Evolutionary conservation across 2,329 filamentous ascomycete species (phyloP).

Genomic region (Monosporascus sp.): DNA sequence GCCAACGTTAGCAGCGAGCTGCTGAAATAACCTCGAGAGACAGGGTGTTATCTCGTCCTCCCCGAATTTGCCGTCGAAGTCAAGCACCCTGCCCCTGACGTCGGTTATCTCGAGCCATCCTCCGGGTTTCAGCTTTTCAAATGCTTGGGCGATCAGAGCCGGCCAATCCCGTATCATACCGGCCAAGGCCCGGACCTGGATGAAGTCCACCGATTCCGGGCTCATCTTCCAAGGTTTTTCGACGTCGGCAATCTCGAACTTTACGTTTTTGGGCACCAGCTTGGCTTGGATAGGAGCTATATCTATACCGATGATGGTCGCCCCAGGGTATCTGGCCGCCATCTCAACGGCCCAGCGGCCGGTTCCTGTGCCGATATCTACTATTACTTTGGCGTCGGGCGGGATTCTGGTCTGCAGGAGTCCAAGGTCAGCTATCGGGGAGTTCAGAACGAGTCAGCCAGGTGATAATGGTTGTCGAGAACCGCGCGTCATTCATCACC

Average conservation of each 20-base stretch:
- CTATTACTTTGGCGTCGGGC: constrained; percentile 24
- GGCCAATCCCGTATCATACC: constrained; percentile 41
- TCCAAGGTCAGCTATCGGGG: not conserved
- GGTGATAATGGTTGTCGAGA: not conserved
- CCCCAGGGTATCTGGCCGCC: constrained; percentile 34
- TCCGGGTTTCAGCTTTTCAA: constrained; percentile 36
- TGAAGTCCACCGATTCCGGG: constrained; percentile 31
- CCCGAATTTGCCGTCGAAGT: constrained; percentile 30
- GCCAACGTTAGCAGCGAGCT: constrained; percentile 22
- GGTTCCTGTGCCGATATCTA: constrained; percentile 39
- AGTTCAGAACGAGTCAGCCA: not conserved
- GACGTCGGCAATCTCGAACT: constrained; percentile 54
- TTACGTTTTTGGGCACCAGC: constrained; percentile 53
- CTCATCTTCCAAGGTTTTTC: constrained; percentile 39
- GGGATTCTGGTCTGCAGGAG: constrained; percentile 18
- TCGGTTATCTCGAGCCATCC: constrained; percentile 42
- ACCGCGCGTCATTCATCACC: too few species aligned
- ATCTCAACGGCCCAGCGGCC: constrained; percentile 41
- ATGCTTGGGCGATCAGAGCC: constrained; percentile 30
- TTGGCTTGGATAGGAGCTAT: constrained; percentile 36
- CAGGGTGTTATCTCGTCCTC: constrained; percentile 29
- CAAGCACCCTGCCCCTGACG: constrained; percentile 34
- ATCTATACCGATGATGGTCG: constrained; percentile 36
- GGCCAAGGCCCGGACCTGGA: constrained; percentile 39
- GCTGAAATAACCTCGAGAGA: constrained; percentile 28